phyloP scores from a whole-genome alignment of 352 stramenopile species.

The Peronospora destructor region DNA sequence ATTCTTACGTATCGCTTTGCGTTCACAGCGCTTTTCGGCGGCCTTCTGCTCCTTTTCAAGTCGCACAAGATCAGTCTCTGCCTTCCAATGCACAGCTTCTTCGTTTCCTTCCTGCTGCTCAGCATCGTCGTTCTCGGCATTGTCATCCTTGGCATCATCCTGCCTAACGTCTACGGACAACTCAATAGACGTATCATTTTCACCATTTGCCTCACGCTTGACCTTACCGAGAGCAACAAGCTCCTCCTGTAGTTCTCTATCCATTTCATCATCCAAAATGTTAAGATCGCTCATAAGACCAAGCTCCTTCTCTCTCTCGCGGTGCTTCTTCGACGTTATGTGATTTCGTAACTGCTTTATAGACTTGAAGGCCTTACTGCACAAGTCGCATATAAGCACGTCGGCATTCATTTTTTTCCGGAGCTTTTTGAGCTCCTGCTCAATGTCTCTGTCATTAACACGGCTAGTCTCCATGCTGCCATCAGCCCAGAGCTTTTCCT shows the following conservation, averaged over 20 bases:
- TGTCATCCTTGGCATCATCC: constrained; percentile 3
- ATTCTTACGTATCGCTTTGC: constrained; percentile 76
- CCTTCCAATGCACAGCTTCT: constrained; percentile 25
- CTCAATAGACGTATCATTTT: constrained; percentile 2
- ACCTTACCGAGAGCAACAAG: constrained; percentile 37
- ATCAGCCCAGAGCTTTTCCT: constrained; percentile 50
- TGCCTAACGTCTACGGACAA: constrained; percentile 9
- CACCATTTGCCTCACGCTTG: constrained; percentile 6
- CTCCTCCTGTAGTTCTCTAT: constrained; percentile 49
- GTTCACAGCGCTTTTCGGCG: constrained; percentile 67
- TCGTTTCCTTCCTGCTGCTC: constrained; percentile 33
- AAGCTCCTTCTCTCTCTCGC: constrained; percentile 65
- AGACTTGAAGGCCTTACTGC: constrained; percentile 81
- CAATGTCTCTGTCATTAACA: constrained; percentile 47
- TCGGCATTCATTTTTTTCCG: constrained; percentile 65
- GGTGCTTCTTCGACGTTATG: constrained; percentile 74
- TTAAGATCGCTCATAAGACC: constrained; percentile 52
- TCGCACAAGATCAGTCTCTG: constrained; percentile 42
- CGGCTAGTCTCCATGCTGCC: constrained; percentile 38
- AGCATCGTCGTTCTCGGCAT: constrained; percentile 11
- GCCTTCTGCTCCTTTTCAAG: constrained; percentile 74
- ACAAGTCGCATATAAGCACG: constrained; percentile 68
- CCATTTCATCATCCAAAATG: constrained; percentile 55
- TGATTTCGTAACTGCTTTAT: constrained; percentile 79
- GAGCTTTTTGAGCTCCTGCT: constrained; percentile 56